These are phyloP conservation scores for Venustampulla echinocandica DNA, from an alignment of 495 filamentous ascomycete genomes.

Conservation along the genomic window DNA sequence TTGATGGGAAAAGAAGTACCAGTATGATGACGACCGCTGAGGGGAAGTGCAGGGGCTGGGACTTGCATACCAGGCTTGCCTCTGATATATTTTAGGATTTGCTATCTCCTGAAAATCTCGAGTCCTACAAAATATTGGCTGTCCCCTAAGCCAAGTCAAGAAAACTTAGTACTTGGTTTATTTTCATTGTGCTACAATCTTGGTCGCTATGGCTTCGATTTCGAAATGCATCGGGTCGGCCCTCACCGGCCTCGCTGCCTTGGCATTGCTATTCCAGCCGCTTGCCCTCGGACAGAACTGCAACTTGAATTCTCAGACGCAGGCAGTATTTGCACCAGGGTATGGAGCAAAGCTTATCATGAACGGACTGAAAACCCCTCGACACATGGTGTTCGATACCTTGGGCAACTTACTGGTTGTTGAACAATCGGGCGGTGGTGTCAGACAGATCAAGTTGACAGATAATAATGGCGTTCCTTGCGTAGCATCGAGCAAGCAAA, in stretches of 20 bases:
- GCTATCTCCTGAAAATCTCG: no score
- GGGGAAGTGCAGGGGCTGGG: no score
- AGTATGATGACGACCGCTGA: no score
- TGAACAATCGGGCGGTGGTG: conserved; percentile 39
- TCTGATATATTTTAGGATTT: no score
- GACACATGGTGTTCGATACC: conserved; percentile 51
- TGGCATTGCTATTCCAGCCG: not conserved
- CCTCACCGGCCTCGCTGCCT: not conserved
- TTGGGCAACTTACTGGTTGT: conserved; percentile 53
- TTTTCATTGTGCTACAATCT: no score
- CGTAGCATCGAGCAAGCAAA: conserved; percentile 25
- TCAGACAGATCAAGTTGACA: conserved; percentile 41
- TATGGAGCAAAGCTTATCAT: conserved; percentile 49
- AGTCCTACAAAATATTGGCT: no score
- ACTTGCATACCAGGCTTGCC: no score
- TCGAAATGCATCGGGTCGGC: no score
- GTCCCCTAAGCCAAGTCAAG: no score
- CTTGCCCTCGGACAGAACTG: not conserved
- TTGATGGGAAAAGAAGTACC: no score
- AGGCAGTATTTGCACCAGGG: conserved; percentile 31
- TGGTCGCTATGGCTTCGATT: no score
- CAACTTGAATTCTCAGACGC: not conserved
- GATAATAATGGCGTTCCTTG: conserved; percentile 40
- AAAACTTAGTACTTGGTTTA: no score
- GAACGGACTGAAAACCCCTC: conserved; percentile 41